phyloP scores from a whole-genome alignment of 495 filamentous ascomycete species.

The Tuber microsphaerosporum region DNA sequence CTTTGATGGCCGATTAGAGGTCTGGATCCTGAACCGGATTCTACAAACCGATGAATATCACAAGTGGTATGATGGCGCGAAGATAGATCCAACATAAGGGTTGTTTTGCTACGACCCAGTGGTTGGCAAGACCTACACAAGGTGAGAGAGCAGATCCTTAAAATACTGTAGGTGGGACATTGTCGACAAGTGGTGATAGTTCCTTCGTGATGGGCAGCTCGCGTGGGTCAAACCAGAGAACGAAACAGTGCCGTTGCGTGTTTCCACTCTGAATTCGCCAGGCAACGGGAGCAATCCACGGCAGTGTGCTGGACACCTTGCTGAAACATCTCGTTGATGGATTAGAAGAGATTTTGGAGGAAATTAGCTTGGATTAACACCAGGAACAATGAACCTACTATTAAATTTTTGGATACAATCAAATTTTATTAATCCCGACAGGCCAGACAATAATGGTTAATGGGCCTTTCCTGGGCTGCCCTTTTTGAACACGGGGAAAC shows the following conservation, averaged over 20 bases:
- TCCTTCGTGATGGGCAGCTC: neutral
- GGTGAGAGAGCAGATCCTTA: neutral
- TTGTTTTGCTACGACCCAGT: neutral
- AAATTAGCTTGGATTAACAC: neutral
- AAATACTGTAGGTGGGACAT: neutral
- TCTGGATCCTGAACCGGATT: neutral
- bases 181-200: neutral
- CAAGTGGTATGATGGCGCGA: neutral
- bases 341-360: neutral
- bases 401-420: neutral
- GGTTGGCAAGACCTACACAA: neutral
- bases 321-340: neutral
- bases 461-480: neutral
- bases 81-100: neutral
- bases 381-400: neutral
- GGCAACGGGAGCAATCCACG: neutral
- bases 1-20: neutral
- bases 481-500: neutral
- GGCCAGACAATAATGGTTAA: neutral
- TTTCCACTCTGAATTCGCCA: neutral
- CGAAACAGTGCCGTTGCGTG: neutral
- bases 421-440: neutral
- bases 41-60: neutral
- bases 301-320: neutral
- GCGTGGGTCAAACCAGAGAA: neutral